Evolutionary conservation across 768 basidiomycete species (phyloP).

Genomic region (Hygrophorus pudorinus): DNA sequence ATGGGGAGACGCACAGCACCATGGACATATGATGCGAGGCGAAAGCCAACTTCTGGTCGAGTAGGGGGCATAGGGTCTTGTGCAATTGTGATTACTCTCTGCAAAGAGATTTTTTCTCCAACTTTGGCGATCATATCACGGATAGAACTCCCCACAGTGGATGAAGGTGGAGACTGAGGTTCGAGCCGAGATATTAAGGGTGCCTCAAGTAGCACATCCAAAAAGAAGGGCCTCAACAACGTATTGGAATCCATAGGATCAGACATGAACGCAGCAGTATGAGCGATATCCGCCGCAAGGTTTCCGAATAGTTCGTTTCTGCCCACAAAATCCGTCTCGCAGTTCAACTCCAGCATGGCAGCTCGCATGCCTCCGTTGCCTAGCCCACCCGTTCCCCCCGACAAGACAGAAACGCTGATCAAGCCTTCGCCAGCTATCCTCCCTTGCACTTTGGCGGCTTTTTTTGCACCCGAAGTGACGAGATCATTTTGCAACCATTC

Average conservation of each 20-base stretch:
- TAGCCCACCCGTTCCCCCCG: constrained; percentile 40
- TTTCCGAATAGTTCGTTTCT: constrained; percentile 73
- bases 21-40: constrained; percentile 52
- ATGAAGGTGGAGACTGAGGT: constrained; percentile 21
- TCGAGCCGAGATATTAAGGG: constrained; percentile 47
- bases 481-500: constrained; percentile 77
- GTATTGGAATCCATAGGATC: constrained; percentile 24
- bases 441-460: constrained; percentile 77
- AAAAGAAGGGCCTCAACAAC: constrained; percentile 38
- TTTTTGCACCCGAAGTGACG: constrained; percentile 57
- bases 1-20: constrained; percentile 33
- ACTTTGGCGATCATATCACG: constrained; percentile 63
- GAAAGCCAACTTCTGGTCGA: constrained; percentile 28
- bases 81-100: constrained; percentile 42
- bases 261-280: constrained; percentile 68
- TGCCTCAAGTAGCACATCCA: constrained; percentile 45
- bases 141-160: constrained; percentile 54
- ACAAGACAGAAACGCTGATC: constrained; percentile 66
- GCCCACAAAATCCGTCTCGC: constrained; percentile 96
- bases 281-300: constrained; percentile 71
- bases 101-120: constrained; percentile 69
- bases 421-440: constrained; percentile 71
- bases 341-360: constrained; percentile 86
- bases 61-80: constrained; percentile 26
- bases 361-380: constrained; percentile 51